Conservation (phyloP, 1,139 yeast genomes). For the Sugiyamaella neomexicana region DNA sequence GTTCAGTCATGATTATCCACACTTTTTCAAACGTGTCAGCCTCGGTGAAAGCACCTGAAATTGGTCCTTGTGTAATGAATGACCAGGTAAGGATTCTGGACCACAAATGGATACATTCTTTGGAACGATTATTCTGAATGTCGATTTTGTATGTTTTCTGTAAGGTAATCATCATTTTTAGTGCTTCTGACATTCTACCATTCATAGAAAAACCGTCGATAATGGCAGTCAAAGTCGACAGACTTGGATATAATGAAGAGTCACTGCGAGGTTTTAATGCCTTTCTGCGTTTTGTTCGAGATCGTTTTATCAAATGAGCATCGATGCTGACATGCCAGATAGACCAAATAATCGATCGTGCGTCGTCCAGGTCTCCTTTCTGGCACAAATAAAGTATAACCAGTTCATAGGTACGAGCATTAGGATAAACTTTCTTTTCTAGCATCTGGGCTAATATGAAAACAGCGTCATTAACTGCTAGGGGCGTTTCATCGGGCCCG, state of each 20-base stretch:
- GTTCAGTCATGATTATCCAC: conserved; percentile 30
- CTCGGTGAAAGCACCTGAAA: conserved; percentile 28
- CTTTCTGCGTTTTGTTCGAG: neutral
- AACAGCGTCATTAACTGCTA: conserved; percentile 30
- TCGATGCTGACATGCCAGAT: conserved; percentile 35
- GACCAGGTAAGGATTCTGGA: conserved; percentile 34
- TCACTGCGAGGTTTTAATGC: neutral
- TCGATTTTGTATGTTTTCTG: conserved; percentile 30
- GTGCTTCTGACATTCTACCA: conserved; percentile 33
- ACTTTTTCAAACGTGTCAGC: conserved; percentile 29
- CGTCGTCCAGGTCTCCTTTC: conserved; percentile 29
- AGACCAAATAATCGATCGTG: conserved; percentile 30
- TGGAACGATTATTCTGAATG: conserved; percentile 19
- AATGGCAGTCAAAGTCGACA: conserved; percentile 35
- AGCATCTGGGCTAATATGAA: conserved; percentile 38
- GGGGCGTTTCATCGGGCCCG: conserved; percentile 21
- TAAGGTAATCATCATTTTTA: conserved; percentile 31
- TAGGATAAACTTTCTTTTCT: conserved; percentile 34
- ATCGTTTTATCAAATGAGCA: conserved; percentile 5
- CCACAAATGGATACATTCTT: conserved; percentile 34
- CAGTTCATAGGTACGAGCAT: conserved; percentile 38
- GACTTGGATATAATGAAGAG: conserved; percentile 32
- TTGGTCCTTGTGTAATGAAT: conserved; percentile 30
- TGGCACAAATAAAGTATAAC: conserved; percentile 36
- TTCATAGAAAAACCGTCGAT: conserved; percentile 38